Evolutionary conservation across 208 protist genomes (phyloP), one percentile per base, ranked within the genome.

Genomic region (Tritrichomonas foetus): DNA sequence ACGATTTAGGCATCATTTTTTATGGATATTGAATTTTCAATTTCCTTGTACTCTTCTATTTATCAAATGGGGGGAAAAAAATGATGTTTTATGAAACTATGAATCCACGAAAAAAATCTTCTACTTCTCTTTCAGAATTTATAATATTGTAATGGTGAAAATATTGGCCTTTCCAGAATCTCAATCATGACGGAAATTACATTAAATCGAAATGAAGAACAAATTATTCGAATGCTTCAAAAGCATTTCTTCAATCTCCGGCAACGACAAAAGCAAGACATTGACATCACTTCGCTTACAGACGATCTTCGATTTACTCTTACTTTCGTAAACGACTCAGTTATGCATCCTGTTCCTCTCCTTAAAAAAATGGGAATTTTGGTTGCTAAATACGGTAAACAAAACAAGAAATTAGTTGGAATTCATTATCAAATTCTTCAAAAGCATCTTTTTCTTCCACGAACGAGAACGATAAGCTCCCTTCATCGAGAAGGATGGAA

Each of bases 311-410:
- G 14, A 53, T 89, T 89, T 89, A n/a, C 39, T 16, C 13, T 89
- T 13, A 89, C 33, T 53, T 89, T 89, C 39, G 41, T 89, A 27
- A 89, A 89, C 57, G 78, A 89, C 39, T 89, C 78, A 13, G 16
- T 57, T 33, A 53, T 33, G 2, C 39, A 33, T 20, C 78, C 78
- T 20, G 47, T 89, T 57, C 78, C 78, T 44, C 0, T 89, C 0
- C 30, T 89, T 9, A 89, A 33, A 89, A 16, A 25, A 1, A 47
- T 89, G 9, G 78, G 78, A 39, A 39, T 89, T 39, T 57, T 89
- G n/a, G 16, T 89, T 27, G 2, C 57, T 33, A 69, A 69, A 69
- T 5, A 69, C 3, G 22, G 25, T n/a, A 69, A 69, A 61, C 53
- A 61, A 61, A 61, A 61, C 53, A 82, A 82, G 50, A 50, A 50